phyloP scores from a whole-genome alignment of 495 filamentous ascomycete species.

The Podospora comata region DNA sequence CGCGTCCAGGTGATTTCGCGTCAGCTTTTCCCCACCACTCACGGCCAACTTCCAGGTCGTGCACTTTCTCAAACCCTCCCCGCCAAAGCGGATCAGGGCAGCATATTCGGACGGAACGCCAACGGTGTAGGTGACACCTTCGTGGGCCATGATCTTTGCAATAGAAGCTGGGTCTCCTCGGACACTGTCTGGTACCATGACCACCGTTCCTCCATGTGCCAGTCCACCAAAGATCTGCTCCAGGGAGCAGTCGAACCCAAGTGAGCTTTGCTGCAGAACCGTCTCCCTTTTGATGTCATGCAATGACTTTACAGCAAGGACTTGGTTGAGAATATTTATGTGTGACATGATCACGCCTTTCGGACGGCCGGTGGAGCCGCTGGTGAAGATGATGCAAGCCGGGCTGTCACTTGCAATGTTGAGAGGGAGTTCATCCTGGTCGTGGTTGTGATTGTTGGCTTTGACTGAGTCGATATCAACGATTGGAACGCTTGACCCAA shows the following conservation, averaged over 20 bases:
- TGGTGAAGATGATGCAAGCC: conserved; percentile 39
- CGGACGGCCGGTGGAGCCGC: conserved; percentile 40
- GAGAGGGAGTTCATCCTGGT: not conserved
- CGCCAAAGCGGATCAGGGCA: conserved; percentile 13
- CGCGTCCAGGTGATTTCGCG: not conserved
- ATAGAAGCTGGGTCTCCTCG: conserved; percentile 18
- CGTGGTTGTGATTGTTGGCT: not conserved
- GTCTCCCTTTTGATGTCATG: conserved; percentile 8
- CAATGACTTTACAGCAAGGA: not conserved
- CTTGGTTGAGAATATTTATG: conserved; percentile 1
- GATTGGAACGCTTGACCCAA: not conserved
- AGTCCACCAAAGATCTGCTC: conserved; percentile 22
- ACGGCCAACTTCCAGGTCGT: conserved; percentile 7
- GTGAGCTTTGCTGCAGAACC: conserved; percentile 24
- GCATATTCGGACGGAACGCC: conserved; percentile 23
- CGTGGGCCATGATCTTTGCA: conserved; percentile 9
- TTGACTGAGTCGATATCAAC: not conserved
- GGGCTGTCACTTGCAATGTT: not conserved
- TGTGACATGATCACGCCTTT: conserved; percentile 39
- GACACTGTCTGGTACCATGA: conserved; percentile 10
- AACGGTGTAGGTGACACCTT: conserved; percentile 19
- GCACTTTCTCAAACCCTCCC: not conserved
- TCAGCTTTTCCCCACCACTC: conserved; percentile 17
- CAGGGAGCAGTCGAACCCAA: conserved; percentile 24
- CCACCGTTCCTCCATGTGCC: conserved; percentile 15